Percentiles rank a stretch among this genome's conserved stretches.
phyloP scores from a whole-genome alignment of 2,329 filamentous ascomycete genomes.

The Fusarium longipes region DNA sequence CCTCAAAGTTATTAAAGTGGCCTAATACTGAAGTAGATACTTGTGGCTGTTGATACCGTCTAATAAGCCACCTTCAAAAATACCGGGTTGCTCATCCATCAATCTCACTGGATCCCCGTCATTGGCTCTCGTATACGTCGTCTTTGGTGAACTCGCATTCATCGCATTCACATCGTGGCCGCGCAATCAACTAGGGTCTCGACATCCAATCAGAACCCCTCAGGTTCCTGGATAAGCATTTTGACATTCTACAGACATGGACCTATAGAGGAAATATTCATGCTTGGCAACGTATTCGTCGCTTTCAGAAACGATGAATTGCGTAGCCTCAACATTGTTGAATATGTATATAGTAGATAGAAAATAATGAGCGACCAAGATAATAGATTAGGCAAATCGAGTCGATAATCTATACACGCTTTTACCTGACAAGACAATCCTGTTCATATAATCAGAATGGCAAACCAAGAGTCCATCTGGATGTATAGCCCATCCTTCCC shows the following conservation, averaged over 20 bases:
- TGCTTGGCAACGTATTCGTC: slow-evolving; percentile 25
- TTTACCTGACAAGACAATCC: background rate
- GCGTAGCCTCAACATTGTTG: slow-evolving; percentile 8
- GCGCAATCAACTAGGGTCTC: background rate
- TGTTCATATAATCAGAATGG: slow-evolving; percentile 19
- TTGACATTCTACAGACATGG: background rate
- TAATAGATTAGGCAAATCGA: background rate
- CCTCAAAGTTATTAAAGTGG: background rate
- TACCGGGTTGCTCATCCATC: too few relatives aligned
- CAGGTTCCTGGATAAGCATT: background rate
- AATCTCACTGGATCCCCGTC: background rate
- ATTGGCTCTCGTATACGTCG: slow-evolving; percentile 31
- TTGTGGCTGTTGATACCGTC: background rate
- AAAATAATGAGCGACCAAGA: background rate
- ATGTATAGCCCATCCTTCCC: slow-evolving; percentile 58
- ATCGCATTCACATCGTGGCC: slow-evolving; percentile 17
- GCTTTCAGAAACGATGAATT: slow-evolving; percentile 29
- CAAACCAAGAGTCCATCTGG: slow-evolving; percentile 51
- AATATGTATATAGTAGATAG: slow-evolving; percentile 14
- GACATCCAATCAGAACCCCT: slow-evolving; percentile 12
- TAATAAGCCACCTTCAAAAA: too few relatives aligned
- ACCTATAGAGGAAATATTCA: background rate
- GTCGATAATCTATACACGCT: background rate
- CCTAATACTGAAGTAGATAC: too few relatives aligned
- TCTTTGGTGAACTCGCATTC: slow-evolving; percentile 34